These are phyloP conservation scores for Ligustrum vulgare DNA, from an alignment of 257 asterid species.

Conservation along the genomic window DNA sequence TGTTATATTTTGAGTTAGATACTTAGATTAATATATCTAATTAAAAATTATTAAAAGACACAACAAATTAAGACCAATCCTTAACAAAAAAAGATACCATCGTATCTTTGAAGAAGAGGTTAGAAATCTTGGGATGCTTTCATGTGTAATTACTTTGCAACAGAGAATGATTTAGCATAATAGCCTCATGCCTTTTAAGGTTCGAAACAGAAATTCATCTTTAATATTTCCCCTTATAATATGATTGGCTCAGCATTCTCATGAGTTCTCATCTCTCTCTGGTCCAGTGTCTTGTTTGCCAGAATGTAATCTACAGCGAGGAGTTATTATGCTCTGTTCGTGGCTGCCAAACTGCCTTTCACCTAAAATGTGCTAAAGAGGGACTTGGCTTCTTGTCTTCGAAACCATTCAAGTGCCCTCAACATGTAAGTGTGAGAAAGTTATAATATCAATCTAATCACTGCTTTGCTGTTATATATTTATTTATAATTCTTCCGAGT, in stretches of 20 bases:
- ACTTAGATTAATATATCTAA: not conserved
- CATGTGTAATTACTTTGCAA: not conserved
- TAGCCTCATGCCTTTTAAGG: not conserved
- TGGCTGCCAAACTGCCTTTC: slow-evolving; percentile 63
- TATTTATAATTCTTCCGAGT: not conserved
- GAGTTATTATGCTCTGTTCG: slow-evolving; percentile 59
- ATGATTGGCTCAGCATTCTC: not conserved
- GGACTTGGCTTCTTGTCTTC: slow-evolving; percentile 48
- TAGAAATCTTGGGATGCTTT: not conserved
- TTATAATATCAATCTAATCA: not conserved
- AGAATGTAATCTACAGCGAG: slow-evolving; percentile 45
- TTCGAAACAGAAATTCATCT: slow-evolving; percentile 5
- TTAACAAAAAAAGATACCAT: not conserved
- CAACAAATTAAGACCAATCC: not conserved
- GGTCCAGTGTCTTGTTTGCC: slow-evolving; percentile 76
- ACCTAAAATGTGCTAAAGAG: slow-evolving; percentile 61
- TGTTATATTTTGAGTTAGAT: not conserved
- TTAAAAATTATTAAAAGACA: not conserved
- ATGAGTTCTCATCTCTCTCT: slow-evolving; percentile 33
- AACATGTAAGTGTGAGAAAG: slow-evolving; percentile 64
- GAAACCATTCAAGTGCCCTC: slow-evolving; percentile 83
- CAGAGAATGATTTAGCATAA: not conserved
- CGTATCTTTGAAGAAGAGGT: slow-evolving; percentile 12
- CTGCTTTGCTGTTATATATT: not conserved
- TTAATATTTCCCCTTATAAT: not conserved